Evolutionary conservation across 306 rosid species (phyloP), one percentile per base, ranked within the genome.

Genomic region (Malus orientalis): DNA sequence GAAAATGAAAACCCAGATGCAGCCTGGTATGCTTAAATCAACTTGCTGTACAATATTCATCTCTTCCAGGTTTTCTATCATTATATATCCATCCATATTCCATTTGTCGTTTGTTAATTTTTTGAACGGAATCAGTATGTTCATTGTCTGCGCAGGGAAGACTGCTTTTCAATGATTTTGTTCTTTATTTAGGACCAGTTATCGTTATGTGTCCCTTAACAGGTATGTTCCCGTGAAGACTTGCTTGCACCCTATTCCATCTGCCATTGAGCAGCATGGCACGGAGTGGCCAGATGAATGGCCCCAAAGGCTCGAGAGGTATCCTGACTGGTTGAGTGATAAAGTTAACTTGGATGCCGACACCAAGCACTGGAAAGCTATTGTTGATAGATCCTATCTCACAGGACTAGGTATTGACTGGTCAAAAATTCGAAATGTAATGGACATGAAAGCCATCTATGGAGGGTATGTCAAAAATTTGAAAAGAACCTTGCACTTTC

Each of bases 241-340:
- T 75, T 95, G 99, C 85, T 81, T 95, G 89, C 96, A 95, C 80
- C 62, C 81, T 19, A 82, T 95, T 88, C 99, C 99, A 27, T 81
- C 89, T 33, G 81, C 93, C 70, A 90, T 95, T 71, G 99, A 95
- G 82, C 89, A 90, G 70, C 99, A 84, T 18, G 99, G 99, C 67
- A 87, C 97, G 25, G 99, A 95, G 89, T 90, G 99, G 97, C 99
- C 99, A 4, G 98, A 92, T 84, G 93, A 95, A 80, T 95, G 98
- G 98, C 98, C 98, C 25, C 90, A 87, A 85, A 90, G 99, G 82
- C 96, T 95, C 3, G 90, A 89, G 81, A 69, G 86, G 33, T 89
- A 85, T 76, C 93, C 97, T 4, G 99, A 95, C 69, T 95, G 99
- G 99, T 73, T 90, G 77, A 85, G 72, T 57, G 84, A 87, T 77